Conservation (phyloP, 1,284 basidiomycete species). For the Cryptococcus sp. region DNA sequence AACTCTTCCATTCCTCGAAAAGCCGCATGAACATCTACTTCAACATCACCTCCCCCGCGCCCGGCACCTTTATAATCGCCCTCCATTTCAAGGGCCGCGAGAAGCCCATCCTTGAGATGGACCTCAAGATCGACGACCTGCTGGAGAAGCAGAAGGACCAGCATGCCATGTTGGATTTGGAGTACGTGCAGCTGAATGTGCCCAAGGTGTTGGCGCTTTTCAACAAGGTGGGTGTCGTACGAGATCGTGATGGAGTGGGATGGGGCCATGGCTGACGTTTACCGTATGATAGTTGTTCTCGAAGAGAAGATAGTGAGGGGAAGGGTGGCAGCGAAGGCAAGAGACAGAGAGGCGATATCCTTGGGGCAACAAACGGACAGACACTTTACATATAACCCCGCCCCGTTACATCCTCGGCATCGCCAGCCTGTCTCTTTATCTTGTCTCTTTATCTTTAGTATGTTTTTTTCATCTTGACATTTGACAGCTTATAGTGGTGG, state of each 20-base stretch:
- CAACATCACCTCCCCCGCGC: slow-evolving; percentile 94
- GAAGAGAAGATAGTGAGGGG: slow-evolving; percentile 1
- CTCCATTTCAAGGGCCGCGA: slow-evolving; percentile 99
- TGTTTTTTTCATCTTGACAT: neutral
- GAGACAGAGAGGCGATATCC: too few species aligned
- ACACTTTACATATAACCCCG: too few species aligned
- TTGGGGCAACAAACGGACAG: too few species aligned
- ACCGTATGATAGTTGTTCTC: slow-evolving; percentile 5
- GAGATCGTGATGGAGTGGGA: neutral
- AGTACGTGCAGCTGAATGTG: slow-evolving; percentile 96
- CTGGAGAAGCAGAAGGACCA: slow-evolving; percentile 99
- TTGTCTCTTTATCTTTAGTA: neutral
- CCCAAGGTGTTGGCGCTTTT: slow-evolving; percentile 86
- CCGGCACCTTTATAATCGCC: slow-evolving; percentile 97
- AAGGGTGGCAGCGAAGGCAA: neutral
- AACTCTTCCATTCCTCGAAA: neutral
- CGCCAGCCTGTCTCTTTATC: neutral
- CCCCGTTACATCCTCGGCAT: too few species aligned
- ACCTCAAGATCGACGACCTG: slow-evolving; percentile 97
- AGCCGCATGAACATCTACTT: slow-evolving; percentile 98
- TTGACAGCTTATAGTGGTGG: neutral
- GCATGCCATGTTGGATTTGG: slow-evolving; percentile 88
- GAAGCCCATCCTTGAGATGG: slow-evolving; percentile 99
- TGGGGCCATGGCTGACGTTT: neutral
- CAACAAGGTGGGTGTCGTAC: slow-evolving; percentile 67